phyloP scores from a whole-genome alignment of 768 basidiomycete genomes.

The Mrakia blollopis region DNA sequence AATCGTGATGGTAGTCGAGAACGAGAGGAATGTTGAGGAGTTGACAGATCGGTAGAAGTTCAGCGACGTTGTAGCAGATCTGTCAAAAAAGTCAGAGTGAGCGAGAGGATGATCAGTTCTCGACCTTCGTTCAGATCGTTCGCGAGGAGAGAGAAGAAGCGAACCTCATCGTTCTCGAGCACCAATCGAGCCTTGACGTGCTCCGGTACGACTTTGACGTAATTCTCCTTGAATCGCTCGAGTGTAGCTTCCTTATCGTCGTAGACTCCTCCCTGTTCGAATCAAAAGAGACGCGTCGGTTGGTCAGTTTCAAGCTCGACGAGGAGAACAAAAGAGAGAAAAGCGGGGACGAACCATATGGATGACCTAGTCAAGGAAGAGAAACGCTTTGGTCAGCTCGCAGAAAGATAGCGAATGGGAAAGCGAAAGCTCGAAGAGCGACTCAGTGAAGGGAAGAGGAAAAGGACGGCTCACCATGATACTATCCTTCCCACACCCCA shows the following conservation, averaged over 20 bases:
- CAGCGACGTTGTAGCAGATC: slow-evolving; percentile 85
- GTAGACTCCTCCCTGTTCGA: slow-evolving; percentile 69
- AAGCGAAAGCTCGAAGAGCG: not conserved
- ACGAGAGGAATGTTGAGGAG: slow-evolving; percentile 72
- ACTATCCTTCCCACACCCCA: slow-evolving; percentile 71
- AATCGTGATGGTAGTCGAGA: slow-evolving; percentile 63
- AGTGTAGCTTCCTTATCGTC: slow-evolving; percentile 70
- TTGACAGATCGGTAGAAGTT: slow-evolving; percentile 78
- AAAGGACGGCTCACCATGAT: slow-evolving; percentile 57
- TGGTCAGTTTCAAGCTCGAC: not conserved
- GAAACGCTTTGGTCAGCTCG: too few relatives aligned
- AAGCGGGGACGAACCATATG: slow-evolving; percentile 35
- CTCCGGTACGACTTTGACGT: slow-evolving; percentile 55
- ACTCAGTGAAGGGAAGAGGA: not conserved
- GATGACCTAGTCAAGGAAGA: not conserved
- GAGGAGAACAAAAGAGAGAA: not conserved
- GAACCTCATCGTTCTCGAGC: slow-evolving; percentile 81
- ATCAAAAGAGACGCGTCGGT: slow-evolving; percentile 37
- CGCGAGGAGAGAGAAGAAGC: slow-evolving; percentile 28
- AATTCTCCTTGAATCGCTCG: slow-evolving; percentile 65
- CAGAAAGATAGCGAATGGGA: not conserved
- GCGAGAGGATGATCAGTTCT: not conserved
- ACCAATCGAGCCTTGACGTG: slow-evolving; percentile 69
- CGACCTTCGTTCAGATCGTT: not conserved
- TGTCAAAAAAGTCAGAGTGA: slow-evolving; percentile 42